Base-by-base conservation (phyloP, 305 asterid species). In the Salvia sclarea region DNA sequence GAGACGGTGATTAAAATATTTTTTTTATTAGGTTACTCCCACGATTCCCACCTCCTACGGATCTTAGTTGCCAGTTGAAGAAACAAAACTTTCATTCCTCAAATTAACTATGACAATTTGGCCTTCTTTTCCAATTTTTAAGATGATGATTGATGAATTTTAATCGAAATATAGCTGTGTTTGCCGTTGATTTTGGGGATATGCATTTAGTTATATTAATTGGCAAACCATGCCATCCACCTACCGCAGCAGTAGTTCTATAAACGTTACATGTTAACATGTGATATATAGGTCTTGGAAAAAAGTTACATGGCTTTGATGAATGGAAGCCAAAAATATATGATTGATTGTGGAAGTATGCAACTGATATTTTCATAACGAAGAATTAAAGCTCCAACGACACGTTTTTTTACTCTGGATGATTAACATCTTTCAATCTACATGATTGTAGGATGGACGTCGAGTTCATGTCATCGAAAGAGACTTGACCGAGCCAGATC, bases 401-500 rank as follows among this genome's bases (percentile, higher is more conserved):
- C 5, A 65, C 11, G 9, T 50, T 40, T 40, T 1, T 11, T 12
- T 70, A 24, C 64, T 50, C 49, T 61, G 7, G 7, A 24, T 25
- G n/a, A 37, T 61, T 10, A 69, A 55, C 54, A 18, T 38, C n/a
- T 52, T 38, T 22, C 38, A 4, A 6, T 24, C 13, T n/a, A 4
- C n/a, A 30, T 44, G n/a, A 53, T 24, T 74, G 67, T 65, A 81
- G 95, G 91, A 87, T 24, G 89, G 95, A 0, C 84, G 84, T 2
- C 74, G 70, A 49, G 89, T 87, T 33, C 95, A 45, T 59, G 85
- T 85, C 71, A 83, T 87, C 16, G 95, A 87, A 72, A 81, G 91
- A 59, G 91, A 87, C 80, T 70, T 87, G 71, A 77, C 79, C 0
- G 88, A 83, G 75, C 95, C 85, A 22, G 86, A 87, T 67, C 88